Conservation (phyloP, 352 stramenopile species). For the Globisporangium ultimum region DNA sequence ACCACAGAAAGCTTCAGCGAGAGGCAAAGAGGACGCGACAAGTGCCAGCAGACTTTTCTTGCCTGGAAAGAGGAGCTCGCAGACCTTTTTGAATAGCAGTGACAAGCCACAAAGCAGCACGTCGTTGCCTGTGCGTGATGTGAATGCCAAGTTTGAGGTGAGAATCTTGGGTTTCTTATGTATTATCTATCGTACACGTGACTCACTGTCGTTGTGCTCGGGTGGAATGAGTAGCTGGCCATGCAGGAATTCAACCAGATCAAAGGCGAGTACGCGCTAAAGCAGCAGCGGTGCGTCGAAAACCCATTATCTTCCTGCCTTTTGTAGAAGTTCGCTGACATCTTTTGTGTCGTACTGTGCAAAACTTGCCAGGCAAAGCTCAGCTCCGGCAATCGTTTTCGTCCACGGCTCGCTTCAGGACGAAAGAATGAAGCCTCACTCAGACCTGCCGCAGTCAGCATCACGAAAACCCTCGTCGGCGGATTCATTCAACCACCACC, state of each 20-base stretch:
- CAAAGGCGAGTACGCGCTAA: slow-evolving; percentile 33
- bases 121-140: slow-evolving; percentile 9
- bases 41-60: slow-evolving; percentile 8
- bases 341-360: neutral
- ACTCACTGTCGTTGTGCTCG: neutral
- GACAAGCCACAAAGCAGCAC: neutral
- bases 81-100: neutral
- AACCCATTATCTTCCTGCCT: neutral
- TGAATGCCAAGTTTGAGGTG: slow-evolving; percentile 53
- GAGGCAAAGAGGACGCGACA: neutral
- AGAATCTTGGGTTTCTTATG: neutral
- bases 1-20: neutral
- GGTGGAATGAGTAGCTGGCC: slow-evolving; percentile 20
- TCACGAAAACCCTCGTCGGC: neutral
- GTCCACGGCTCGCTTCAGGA: neutral
- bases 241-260: slow-evolving; percentile 52
- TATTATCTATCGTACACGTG: neutral
- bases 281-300: slow-evolving; percentile 25
- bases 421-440: neutral
- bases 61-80: slow-evolving; percentile 1
- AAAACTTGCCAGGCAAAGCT: slow-evolving; percentile 19
- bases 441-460: neutral
- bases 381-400: slow-evolving; percentile 16
- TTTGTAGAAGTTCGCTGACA: neutral
- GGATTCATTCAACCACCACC: neutral